These are phyloP conservation scores for Eremothecium cymbalariae DNA, from an alignment of 1,139 yeast genomes.

Conservation along the genomic window DNA sequence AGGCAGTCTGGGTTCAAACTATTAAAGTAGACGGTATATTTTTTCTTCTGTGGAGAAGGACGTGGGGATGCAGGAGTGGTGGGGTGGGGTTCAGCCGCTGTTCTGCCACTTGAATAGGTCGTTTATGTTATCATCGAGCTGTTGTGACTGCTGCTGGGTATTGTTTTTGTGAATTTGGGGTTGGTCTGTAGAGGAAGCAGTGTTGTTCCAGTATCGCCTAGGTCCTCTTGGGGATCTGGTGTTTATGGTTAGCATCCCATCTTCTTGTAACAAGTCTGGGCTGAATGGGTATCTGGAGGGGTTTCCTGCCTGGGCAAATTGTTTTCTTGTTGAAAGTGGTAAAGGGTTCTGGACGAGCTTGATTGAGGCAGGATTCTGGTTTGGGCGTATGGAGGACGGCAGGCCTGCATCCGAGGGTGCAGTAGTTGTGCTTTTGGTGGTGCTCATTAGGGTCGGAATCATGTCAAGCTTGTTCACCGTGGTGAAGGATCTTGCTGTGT, in stretches of 20 bases:
- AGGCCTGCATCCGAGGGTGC: constrained; percentile 1
- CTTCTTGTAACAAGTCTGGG: background rate
- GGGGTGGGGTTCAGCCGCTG: constrained; percentile 11
- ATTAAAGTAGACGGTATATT: no score
- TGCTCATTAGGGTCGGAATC: constrained; percentile 6
- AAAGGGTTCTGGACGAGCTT: background rate
- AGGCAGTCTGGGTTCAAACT: no score
- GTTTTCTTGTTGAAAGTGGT: constrained; percentile 8
- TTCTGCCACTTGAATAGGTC: constrained; percentile 26
- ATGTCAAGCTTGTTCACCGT: constrained; percentile 1
- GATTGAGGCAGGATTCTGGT: background rate
- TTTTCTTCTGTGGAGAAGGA: no score
- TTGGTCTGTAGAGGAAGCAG: constrained; percentile 3
- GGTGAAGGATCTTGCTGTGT: background rate
- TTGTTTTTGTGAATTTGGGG: constrained; percentile 4
- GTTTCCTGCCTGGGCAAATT: background rate
- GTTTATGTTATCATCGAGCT: constrained; percentile 13
- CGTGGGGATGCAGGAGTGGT: constrained; percentile 1
- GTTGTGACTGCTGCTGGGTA: constrained; percentile 3
- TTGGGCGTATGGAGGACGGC: background rate
- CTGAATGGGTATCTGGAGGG: no score
- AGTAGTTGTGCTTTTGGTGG: constrained; percentile 1
- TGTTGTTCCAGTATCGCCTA: constrained; percentile 13
- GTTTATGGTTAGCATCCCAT: constrained; percentile 7
- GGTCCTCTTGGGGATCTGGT: constrained; percentile 13